Percentiles rank a stretch among this genome's conserved stretches.
These are phyloP conservation scores for Galerina sulciceps DNA, from an alignment of 768 basidiomycete species.

Conservation along the genomic window DNA sequence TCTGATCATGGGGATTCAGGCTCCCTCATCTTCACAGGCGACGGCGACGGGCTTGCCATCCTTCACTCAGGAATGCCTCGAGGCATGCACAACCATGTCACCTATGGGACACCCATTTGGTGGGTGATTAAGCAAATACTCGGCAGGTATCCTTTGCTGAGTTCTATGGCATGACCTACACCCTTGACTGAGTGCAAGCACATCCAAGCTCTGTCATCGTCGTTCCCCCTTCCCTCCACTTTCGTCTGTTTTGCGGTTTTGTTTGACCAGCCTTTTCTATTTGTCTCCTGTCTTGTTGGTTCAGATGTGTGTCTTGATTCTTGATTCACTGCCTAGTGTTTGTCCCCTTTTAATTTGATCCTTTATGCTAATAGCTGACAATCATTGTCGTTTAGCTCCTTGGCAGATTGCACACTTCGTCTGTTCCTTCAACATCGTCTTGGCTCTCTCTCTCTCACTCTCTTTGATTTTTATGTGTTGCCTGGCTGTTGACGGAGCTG, in stretches of 20 bases:
- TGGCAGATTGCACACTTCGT: background rate
- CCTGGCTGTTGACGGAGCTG: too few species aligned
- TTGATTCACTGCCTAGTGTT: background rate
- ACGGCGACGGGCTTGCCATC: conserved; percentile 31
- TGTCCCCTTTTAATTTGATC: background rate
- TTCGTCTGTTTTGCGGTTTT: background rate
- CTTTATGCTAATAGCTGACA: background rate
- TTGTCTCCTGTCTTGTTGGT: background rate
- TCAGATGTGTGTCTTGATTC: conserved; percentile 1
- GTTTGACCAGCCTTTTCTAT: background rate
- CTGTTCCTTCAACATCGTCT: background rate
- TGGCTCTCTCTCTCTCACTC: too few species aligned
- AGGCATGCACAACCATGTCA: conserved; percentile 43
- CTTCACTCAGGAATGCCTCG: conserved; percentile 47
- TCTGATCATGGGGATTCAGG: conserved; percentile 45
- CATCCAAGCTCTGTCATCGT: background rate
- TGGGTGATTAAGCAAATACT: conserved; percentile 52
- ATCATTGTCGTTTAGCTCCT: background rate
- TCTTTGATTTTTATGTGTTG: too few species aligned
- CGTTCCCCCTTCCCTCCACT: background rate
- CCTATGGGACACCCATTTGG: conserved; percentile 48
- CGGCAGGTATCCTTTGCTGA: conserved; percentile 55
- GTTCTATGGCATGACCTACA: too few species aligned
- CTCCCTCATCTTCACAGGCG: conserved; percentile 38
- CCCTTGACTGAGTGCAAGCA: background rate